Evolutionary conservation across 768 basidiomycete genomes (phyloP).

Genomic region (Lyophyllum shimeji): DNA sequence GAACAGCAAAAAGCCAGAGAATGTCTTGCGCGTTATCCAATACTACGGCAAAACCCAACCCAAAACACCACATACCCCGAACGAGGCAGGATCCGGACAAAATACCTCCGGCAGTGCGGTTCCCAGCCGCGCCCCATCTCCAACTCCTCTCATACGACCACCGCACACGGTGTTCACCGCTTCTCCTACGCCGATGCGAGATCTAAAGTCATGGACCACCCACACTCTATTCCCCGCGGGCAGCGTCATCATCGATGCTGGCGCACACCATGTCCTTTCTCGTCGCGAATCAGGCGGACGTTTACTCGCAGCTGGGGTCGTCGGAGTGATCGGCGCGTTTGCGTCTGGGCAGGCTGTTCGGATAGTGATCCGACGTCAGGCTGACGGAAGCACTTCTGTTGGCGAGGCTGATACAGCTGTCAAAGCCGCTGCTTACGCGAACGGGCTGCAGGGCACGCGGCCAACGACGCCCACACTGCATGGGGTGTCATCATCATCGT

Average conservation of each 20-base stretch:
- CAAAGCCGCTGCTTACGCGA: constrained; percentile 33
- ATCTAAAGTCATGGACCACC: constrained; percentile 96
- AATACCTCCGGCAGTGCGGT: constrained; percentile 11
- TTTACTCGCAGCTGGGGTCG: constrained; percentile 88
- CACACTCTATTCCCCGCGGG: constrained; percentile 92
- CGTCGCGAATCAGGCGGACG: constrained; percentile 87
- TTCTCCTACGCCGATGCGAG: constrained; percentile 66
- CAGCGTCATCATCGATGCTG: constrained; percentile 82
- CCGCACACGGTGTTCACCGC: constrained; percentile 89
- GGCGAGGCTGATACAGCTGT: constrained; percentile 27
- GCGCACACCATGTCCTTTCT: constrained; percentile 85
- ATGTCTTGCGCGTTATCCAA: constrained; percentile 80
- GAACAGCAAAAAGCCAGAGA: constrained; percentile 75
- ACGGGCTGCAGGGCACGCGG: constrained; percentile 42
- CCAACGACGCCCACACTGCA: constrained; percentile 54
- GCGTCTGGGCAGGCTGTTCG: constrained; percentile 94
- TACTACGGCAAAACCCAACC: constrained; percentile 52
- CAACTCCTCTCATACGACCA: constrained; percentile 45
- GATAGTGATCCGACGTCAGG: constrained; percentile 57
- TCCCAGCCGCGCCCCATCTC: constrained; percentile 19
- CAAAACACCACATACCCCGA: constrained; percentile 31
- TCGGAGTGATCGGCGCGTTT: constrained; percentile 84
- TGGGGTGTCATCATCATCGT: constrained; percentile 41
- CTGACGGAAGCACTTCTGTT: constrained; percentile 22
- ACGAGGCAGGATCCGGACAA: constrained; percentile 26